Evolutionary conservation across 1,139 yeast species (phyloP), one percentile per base, ranked within the genome.

Genomic region (Suhomyces wounanorum): DNA sequence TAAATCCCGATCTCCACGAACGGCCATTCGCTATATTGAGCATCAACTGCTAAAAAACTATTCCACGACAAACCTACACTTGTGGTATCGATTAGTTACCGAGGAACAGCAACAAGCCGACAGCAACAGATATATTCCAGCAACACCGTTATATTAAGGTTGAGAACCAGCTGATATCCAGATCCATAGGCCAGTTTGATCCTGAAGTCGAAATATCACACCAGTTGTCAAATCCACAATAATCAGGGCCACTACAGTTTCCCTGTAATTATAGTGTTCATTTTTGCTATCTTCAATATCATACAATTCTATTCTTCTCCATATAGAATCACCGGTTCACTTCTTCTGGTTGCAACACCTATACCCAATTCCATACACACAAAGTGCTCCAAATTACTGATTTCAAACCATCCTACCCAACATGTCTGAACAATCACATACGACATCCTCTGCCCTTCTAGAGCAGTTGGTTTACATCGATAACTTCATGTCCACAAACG

Each of bases 401-500:
- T 11, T 11, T 9, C 25, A 8, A 11, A 8, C 26, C 40, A 6
- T 11, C 40, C 9, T 37, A 18, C 37, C 36, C 16, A 39, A 1
- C 25, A 49, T 49, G 52, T 46, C 52, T 1, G 47, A 49, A 11
- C 49, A 45, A 14, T 38, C 52, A 14, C 49, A 49, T 18, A 49
- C 49, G 42, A 84, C 89, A 0, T 85, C 89, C 0, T 79, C 83
- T 52, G 91, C 90, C 1, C 72, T 87, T 36, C 65, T 87, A 51
- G 94, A 87, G 62, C 94, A 87, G 69, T 72, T 87, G 55, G 91
- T 87, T 1, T 87, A 85, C 59, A 87, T 87, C 33, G 94, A 87
- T 61, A 85, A 84, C 56, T 85, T 86, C 62, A 80, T 86, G 72
- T 82, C 84, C 18, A 82, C 84, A 30, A 77, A 75, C 42, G 49